Evolutionary conservation across 2,329 filamentous ascomycete genomes (phyloP), one percentile per base, ranked within the genome.

Genomic region (Ophiosphaerella korrae): DNA sequence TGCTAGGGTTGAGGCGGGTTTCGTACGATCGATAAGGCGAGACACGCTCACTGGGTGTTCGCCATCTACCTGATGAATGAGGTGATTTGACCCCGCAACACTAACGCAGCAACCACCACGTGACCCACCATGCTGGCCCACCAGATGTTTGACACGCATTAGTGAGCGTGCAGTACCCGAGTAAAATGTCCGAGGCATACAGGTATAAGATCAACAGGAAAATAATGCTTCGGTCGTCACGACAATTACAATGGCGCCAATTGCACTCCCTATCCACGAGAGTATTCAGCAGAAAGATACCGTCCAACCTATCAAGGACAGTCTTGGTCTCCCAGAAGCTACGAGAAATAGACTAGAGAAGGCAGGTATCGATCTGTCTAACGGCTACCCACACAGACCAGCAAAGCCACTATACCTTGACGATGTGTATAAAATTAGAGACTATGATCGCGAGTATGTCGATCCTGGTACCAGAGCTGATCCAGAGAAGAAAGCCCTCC

Each of bases 331-430:
- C 6, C 88, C 88, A 2, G 78, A 78, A 8, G 61, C 81, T 1
- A 75, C 87, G 1, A 78, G 80, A 1, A 75, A 79, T 42, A 80
- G 88, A 3, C 77, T 90, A 0, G 82, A 84, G 58, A 89, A 88
- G 54, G 86, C 85, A 0, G 87, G 85, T 1, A 81, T 90, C 45
- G 86, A 91, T 64, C 77, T 90, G 2, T 87, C 85, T 1, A 74
- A 83, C 1, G 88, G 88, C 0, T 90, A 90, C 57, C 88, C 88
- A 0, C 89, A 90, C 61, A 82, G 87, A 0, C 87, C 87, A 1
- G 81, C 84, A 0, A 80, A 80, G 41, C 88, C 88, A 0, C 74
- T 90, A 1, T 90, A 85, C 59, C 75, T 90, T 0, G 84, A 91
- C 49, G 88, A 90, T 57, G 85, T 87, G 3, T 84, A 84, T 71